Conservation (phyloP, 495 filamentous ascomycete species). For the Penicillium argentinense region DNA sequence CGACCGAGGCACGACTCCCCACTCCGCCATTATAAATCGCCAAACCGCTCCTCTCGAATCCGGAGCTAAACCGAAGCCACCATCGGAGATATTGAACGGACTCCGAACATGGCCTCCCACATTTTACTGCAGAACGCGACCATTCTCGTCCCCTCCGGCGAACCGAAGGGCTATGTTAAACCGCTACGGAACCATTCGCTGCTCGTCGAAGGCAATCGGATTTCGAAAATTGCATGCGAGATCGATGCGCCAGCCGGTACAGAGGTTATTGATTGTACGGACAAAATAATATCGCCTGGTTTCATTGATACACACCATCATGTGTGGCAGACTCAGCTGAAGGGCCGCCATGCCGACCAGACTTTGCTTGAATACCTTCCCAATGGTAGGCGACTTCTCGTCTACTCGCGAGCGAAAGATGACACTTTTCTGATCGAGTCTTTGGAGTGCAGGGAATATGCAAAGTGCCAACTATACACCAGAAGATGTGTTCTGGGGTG, state of each 20-base stretch:
- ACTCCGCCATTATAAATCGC: no score
- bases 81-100: no score
- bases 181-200: constrained; percentile 17
- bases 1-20: no score
- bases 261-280: constrained; percentile 49
- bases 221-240: constrained; percentile 20
- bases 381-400: constrained; percentile 24
- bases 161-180: constrained; percentile 18
- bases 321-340: constrained; percentile 57
- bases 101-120: constrained; percentile 3
- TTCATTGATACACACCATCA: constrained; percentile 63
- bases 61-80: no score
- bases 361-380: constrained; percentile 42
- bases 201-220: constrained; percentile 32
- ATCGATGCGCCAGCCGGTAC: constrained; percentile 15
- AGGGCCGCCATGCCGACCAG: constrained; percentile 38
- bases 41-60: no score
- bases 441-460: constrained; percentile 35
- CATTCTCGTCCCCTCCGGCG: constrained; percentile 20
- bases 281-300: constrained; percentile 57
- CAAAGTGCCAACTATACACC: constrained; percentile 37
- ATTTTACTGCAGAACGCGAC: constrained; percentile 26
- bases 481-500: constrained; percentile 54
- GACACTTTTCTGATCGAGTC: no score
- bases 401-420: no score